phyloP scores from a whole-genome alignment of 768 basidiomycete genomes.

The Zangia roseola region DNA sequence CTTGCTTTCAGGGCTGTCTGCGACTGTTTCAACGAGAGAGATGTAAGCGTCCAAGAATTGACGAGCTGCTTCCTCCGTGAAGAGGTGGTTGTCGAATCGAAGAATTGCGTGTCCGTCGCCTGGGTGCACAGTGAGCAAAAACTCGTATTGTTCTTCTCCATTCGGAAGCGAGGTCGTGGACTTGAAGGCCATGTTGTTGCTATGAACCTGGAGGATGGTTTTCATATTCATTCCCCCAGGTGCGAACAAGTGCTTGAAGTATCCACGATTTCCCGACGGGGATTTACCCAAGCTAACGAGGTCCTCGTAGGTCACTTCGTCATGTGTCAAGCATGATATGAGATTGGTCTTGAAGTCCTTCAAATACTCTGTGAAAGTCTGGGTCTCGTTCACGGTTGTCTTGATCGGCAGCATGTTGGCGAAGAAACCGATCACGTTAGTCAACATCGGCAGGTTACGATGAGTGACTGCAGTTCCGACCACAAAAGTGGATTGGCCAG shows the following conservation, averaged over 20 bases:
- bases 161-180: slow-evolving; percentile 25
- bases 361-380: slow-evolving; percentile 26
- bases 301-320: slow-evolving; percentile 32
- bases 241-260: slow-evolving; percentile 33
- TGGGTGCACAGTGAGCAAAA: slow-evolving; percentile 26
- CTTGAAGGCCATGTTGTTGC: slow-evolving; percentile 14
- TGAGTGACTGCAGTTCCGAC: slow-evolving; percentile 33
- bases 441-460: slow-evolving; percentile 27
- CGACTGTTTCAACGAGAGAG: slow-evolving; percentile 26
- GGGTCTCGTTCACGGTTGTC: slow-evolving; percentile 24
- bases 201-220: slow-evolving; percentile 21
- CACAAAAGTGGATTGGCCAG: slow-evolving; percentile 27
- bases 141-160: slow-evolving; percentile 26
- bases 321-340: slow-evolving; percentile 22
- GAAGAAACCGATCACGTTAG: slow-evolving; percentile 30
- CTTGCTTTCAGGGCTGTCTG: slow-evolving; percentile 8
- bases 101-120: slow-evolving; percentile 25
- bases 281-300: slow-evolving; percentile 28
- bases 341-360: slow-evolving; percentile 22
- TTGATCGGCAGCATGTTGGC: slow-evolving; percentile 32
- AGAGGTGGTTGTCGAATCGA: slow-evolving; percentile 30
- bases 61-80: slow-evolving; percentile 27
- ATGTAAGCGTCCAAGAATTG: slow-evolving; percentile 32
- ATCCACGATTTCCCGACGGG: slow-evolving; percentile 23
- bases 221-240: slow-evolving; percentile 30